Evolutionary conservation across 768 basidiomycete genomes (phyloP), one percentile per base, ranked within the genome.

Genomic region (Cyclocybe aegerita): DNA sequence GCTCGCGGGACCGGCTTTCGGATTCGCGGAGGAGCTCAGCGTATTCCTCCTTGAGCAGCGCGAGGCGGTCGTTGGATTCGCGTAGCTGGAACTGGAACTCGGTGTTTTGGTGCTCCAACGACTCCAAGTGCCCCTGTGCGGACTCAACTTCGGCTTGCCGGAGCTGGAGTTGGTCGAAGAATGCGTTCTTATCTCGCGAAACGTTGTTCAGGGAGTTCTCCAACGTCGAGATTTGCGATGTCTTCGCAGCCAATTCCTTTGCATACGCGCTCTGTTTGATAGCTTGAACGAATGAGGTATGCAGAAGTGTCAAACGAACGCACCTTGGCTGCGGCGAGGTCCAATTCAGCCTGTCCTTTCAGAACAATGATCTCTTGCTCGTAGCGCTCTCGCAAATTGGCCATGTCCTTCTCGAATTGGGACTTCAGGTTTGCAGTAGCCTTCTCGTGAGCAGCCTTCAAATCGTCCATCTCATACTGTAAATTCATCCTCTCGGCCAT

Each of bases 101-200:
- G 2, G 85, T 83, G 41, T 85, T 86, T 60, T 90, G 87, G 42
- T 83, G 83, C 58, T 89, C 83, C 14, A 93, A 67, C 1, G 79
- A 79, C 57, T 93, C 91, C 2, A 86, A 74, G 55, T 89, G 85
- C 4, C 81, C 82, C 55, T 86, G 85, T 4, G 85, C 82, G 1
- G 90, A 88, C 68, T 99, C 97, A 9, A 89, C 67, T 61, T 98
- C 95, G 11, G 90, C 94, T 65, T 96, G 93, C 30, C 90, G 86
- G 41, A 88, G 60, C 67, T 98, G 93, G 3, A 93, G 75, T 52
- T 88, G 83, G 57, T 95, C 90, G 64, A 98, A 98, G 55, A 93
- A 79, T 9, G 73, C 65, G 57, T 84, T 86, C 60, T 94, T 95
- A 63, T 93, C 90, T 23, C 74, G 69, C 10, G 82, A 80, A 7